A percentile compares a stretch with the other conserved stretches of the same genome.
Evolutionary conservation across 805 yeast genomes (phyloP).

Genomic region (Yarrowia hollandica): DNA sequence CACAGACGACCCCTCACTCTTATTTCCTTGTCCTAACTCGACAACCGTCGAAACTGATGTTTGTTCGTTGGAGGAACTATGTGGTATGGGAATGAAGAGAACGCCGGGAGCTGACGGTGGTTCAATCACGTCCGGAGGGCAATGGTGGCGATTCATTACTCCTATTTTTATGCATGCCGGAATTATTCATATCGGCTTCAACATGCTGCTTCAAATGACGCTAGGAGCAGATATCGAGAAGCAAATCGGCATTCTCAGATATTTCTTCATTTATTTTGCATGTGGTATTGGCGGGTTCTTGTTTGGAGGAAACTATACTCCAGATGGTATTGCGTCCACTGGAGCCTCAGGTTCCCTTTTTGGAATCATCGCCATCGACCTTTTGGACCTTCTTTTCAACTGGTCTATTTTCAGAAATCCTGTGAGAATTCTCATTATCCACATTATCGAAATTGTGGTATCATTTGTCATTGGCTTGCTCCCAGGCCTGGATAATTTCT

Average conservation of each 20-base stretch:
- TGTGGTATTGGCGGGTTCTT: conserved; percentile 68
- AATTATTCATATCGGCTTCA: conserved; percentile 64
- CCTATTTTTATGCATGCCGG: conserved; percentile 78
- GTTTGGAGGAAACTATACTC: conserved; percentile 68
- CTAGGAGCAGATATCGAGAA: conserved; percentile 62
- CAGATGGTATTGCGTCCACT: conserved; percentile 62
- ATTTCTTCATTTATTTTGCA: conserved; percentile 54
- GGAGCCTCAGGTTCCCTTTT: conserved; percentile 74
- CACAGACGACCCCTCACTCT: conserved; percentile 49
- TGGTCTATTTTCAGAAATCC: conserved; percentile 51
- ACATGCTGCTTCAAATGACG: conserved; percentile 58
- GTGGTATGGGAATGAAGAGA: conserved; percentile 50
- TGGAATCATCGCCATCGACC: conserved; percentile 64
- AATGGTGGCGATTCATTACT: conserved; percentile 68
- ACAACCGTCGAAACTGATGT: conserved; percentile 56
- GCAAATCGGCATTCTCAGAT: conserved; percentile 56
- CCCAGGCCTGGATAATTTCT: conserved; percentile 74
- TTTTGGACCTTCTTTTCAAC: conserved; percentile 56
- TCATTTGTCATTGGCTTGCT: conserved; percentile 63
- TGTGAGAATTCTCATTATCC: conserved; percentile 47
- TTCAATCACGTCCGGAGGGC: conserved; percentile 44
- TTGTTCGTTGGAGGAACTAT: conserved; percentile 57
- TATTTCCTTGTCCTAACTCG: conserved; percentile 70
- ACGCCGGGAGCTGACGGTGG: conserved; percentile 38
- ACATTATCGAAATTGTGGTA: conserved; percentile 58